phyloP scores from a whole-genome alignment of 345 rosid species.

The Salix arbutifolia region DNA sequence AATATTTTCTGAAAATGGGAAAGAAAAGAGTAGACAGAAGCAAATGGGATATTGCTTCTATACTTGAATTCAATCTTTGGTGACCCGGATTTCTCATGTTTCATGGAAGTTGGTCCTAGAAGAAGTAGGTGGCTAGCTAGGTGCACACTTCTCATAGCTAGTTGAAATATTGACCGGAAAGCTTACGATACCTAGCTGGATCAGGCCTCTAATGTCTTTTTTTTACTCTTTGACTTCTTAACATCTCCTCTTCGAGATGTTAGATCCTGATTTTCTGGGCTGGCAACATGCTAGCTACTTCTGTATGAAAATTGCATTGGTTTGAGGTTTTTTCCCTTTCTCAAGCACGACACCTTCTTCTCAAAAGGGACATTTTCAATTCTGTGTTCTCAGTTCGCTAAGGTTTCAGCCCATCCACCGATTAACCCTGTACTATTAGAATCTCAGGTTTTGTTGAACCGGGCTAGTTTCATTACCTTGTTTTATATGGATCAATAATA shows the following conservation, averaged over 20 bases:
- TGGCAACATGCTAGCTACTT: background rate
- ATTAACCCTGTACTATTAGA: background rate
- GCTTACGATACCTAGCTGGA: background rate
- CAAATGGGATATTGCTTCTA: background rate
- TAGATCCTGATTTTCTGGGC: background rate
- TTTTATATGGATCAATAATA: background rate
- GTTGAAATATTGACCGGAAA: background rate
- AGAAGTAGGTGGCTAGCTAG: background rate
- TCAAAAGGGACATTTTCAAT: background rate
- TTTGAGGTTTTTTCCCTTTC: background rate
- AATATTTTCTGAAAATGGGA: background rate
- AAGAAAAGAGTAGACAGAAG: background rate
- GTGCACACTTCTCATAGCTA: background rate
- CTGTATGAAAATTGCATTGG: background rate
- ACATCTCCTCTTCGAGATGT: background rate
- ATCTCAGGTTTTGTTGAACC: background rate
- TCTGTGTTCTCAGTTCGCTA: background rate
- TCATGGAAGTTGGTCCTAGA: background rate
- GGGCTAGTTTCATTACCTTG: background rate
- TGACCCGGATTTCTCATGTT: background rate
- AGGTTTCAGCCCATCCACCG: background rate
- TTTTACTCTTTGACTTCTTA: background rate
- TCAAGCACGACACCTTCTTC: background rate
- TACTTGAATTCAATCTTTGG: background rate
- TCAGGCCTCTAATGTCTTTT: background rate